Percentiles rank a stretch among this genome's conserved stretches.
Evolutionary conservation across 2,329 filamentous ascomycete species (phyloP).

Genomic region (Camillea tinctor): DNA sequence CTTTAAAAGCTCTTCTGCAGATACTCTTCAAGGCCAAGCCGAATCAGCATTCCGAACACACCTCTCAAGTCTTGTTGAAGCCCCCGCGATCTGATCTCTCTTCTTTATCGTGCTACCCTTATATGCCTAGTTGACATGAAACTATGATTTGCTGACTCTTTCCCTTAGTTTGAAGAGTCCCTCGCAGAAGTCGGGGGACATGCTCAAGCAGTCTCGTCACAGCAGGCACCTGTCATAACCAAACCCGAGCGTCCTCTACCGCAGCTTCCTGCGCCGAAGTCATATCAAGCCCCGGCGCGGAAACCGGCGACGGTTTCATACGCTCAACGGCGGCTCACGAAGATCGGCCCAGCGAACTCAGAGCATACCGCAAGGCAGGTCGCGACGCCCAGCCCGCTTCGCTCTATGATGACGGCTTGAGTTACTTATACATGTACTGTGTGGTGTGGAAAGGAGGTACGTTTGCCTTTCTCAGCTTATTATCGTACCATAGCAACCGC

Average conservation of each 20-base stretch:
- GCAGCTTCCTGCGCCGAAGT: conserved; percentile 41
- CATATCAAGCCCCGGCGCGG: conserved; percentile 21
- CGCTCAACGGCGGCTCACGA: conserved; percentile 47
- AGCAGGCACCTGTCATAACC: conserved; percentile 39
- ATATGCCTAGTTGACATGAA: conserved; percentile 5
- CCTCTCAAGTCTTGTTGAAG: neutral
- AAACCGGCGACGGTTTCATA: conserved; percentile 34
- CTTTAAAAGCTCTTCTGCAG: conserved; percentile 12
- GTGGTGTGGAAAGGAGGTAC: conserved; percentile 31
- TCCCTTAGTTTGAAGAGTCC: conserved; percentile 60
- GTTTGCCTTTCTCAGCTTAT: neutral
- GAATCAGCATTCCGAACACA: neutral
- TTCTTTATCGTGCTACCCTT: conserved; percentile 1
- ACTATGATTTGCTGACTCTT: conserved; percentile 65
- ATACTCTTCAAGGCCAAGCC: conserved; percentile 18
- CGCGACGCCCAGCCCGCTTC: conserved; percentile 65
- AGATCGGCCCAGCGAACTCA: conserved; percentile 44
- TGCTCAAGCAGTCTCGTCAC: conserved; percentile 58
- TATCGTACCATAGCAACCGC: neutral
- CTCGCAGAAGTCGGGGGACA: conserved; percentile 86
- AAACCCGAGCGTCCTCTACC: conserved; percentile 39
- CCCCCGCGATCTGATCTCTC: neutral
- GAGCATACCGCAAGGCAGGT: conserved; percentile 47
- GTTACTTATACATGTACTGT: conserved; percentile 26
- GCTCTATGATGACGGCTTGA: conserved; percentile 64